Base-by-base conservation (phyloP, 768 basidiomycete genomes). In the Kwoniella sp. region DNA sequence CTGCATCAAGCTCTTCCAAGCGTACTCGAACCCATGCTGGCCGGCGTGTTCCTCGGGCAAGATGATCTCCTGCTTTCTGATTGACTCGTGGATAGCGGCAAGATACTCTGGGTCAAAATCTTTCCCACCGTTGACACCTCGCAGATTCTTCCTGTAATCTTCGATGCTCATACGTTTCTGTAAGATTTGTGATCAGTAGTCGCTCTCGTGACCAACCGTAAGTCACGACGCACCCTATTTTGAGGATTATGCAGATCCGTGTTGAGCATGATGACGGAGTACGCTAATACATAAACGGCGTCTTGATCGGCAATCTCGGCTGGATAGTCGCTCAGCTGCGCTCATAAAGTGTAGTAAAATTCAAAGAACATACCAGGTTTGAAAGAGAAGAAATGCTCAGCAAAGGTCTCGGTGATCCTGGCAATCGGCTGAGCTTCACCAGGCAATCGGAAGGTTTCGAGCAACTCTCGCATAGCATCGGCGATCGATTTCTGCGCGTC, bases 11-110 rank as follows among this genome's bases (percentile, higher is more conserved):
- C 97, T 93, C 78, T 96, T 97, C 96, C 96, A 99, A 20, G 96
- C 95, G 78, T 95, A 96, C 72, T 98, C 96, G 78, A 99, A 99
- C 9, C 96, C 96, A 51, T 95, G 85, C 76, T 92, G 92, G 1
- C 95, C 96, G 9, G 89, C 90, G 74, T 99, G 96, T 73, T 99
- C 96, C 81, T 97, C 93, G 0, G 96, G 95, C 88, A 99, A 90
- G 55, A 98, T 86, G 60, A 99, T 97, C 82, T 99, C 96, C 48
- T 88, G 85, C 81, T 90, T 93, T 58, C 90, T 87, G 73, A 99
- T 96, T 0, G 91, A 93, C 71, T 98, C 93, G 70, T 92, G 98
- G 57, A 98, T 92, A 50, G 85, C 85, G 83, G 89, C 87, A 77
- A 99, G 83, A 80, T 91, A 98, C 67, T 92, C 91, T 0, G 87